These are phyloP conservation scores for Zygoascus tannicola DNA, from an alignment of 805 yeast species.

Conservation along the genomic window DNA sequence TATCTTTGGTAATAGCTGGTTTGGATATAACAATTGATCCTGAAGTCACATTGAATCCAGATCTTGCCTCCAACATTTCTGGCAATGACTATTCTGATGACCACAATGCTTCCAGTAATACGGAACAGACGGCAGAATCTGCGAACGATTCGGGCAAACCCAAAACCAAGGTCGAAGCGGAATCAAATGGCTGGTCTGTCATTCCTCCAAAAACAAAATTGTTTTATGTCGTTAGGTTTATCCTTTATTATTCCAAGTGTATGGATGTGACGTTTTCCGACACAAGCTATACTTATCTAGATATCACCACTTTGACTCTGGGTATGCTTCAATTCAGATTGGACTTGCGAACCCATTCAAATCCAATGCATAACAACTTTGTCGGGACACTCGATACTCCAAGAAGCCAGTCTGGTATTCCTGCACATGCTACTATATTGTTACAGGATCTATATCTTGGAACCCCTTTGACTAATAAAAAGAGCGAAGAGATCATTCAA, in stretches of 20 bases:
- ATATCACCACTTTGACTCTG: slow-evolving; percentile 21
- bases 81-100: slow-evolving; percentile 1
- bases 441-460: slow-evolving; percentile 26
- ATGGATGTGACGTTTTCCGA: slow-evolving; percentile 22
- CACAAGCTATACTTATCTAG: slow-evolving; percentile 21
- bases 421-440: slow-evolving; percentile 20
- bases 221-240: slow-evolving; percentile 15
- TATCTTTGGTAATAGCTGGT: slow-evolving; percentile 26
- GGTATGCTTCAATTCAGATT: slow-evolving; percentile 23
- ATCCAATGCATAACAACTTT: slow-evolving; percentile 14
- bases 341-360: slow-evolving; percentile 20
- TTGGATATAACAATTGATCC: slow-evolving; percentile 27
- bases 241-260: slow-evolving; percentile 18
- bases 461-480: slow-evolving; percentile 21
- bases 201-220: slow-evolving; percentile 17
- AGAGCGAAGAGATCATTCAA: slow-evolving; percentile 27
- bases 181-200: slow-evolving; percentile 15
- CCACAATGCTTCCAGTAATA: neutral
- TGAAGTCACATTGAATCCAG: slow-evolving; percentile 12
- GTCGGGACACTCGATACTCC: slow-evolving; percentile 29
- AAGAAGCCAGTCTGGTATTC: slow-evolving; percentile 19
- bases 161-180: neutral
- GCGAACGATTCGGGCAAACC: neutral
- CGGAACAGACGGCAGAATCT: neutral
- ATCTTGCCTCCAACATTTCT: neutral